Base-by-base conservation (phyloP, 371 early-diverging fungal genomes). In the Syncephalis plumigaleata region DNA sequence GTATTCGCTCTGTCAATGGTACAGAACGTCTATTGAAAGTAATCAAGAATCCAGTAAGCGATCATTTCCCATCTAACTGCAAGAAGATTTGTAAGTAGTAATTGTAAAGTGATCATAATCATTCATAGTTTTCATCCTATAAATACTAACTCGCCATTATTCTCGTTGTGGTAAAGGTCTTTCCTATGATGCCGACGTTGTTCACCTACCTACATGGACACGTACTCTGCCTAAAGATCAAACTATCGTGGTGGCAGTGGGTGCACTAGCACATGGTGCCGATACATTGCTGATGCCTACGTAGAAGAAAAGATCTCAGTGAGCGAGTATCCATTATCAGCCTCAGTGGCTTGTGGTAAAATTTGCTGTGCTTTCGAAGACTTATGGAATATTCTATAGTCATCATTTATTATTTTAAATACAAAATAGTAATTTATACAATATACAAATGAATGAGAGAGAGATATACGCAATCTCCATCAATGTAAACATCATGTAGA, bases 211-310 rank as follows among this genome's bases (percentile, higher is more conserved):
- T 45, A 74, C 81, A 42, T 94, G 84, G 61, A 55, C 91, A 54
- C 73, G 79, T 11, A 75, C 81, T 3, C 69, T 94, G 22, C 85
- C 85, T 1, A 61, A 66, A 36, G 84, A 86, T 46, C 71, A 84
- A 53, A 78, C 77, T 42, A 73, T 94, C 36, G 84, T 85, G 8
- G 84, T 95, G 36, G 87, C 89, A 27, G 76, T 98, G 25, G 96
- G 97, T 48, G 94, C 96, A 9, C 81, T 95, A 81, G 91, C 96
- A n/a, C 92, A 90, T 57, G 97, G 98, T 44, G 70, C 70, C 25
- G 95, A 95, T 60, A 75, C 85, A 56, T 94, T 77, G 94, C 86
- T 1, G 94, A 94, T 57, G 60, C 75, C n/a, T 85, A 82, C 54
- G 85, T 87, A 17, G 95, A 95, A 63, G 90, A 91, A 48, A 97